phyloP scores from a whole-genome alignment of 768 basidiomycete genomes.

The Serendipita sp. region DNA sequence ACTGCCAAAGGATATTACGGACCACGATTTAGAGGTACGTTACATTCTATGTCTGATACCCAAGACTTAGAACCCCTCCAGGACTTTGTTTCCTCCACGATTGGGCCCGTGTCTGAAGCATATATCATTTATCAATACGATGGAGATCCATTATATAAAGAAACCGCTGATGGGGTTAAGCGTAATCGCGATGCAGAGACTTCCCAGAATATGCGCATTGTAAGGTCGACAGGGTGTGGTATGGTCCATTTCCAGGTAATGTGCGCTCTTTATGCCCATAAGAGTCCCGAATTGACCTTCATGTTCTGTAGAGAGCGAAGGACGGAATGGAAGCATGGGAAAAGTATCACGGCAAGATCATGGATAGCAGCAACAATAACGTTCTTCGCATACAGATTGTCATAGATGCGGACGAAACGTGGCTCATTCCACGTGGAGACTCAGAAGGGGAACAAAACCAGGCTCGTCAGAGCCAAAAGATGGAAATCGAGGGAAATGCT shows the following conservation, averaged over 20 bases:
- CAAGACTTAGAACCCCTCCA: background rate
- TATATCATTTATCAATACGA: background rate
- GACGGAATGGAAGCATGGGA: background rate
- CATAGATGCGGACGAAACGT: background rate
- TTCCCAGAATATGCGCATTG: background rate
- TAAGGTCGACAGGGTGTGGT: background rate
- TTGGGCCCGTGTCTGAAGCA: background rate
- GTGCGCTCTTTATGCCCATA: background rate
- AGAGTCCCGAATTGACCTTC: background rate
- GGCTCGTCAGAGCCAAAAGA: too few relatives aligned
- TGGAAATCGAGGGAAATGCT: too few relatives aligned
- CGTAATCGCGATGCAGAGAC: background rate
- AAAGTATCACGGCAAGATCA: background rate
- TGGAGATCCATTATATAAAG: background rate
- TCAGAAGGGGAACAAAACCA: too few relatives aligned
- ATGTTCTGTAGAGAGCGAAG: background rate
- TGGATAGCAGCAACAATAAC: background rate
- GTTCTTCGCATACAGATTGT: background rate
- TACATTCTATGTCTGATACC: background rate
- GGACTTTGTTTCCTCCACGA: background rate
- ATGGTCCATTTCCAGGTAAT: conserved; percentile 4
- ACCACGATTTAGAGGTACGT: background rate
- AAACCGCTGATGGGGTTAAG: background rate
- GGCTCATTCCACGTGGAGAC: background rate
- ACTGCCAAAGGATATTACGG: conserved; percentile 2